Base-by-base conservation (phyloP, 495 filamentous ascomycete species). In the Clohesyomyces aquaticus region DNA sequence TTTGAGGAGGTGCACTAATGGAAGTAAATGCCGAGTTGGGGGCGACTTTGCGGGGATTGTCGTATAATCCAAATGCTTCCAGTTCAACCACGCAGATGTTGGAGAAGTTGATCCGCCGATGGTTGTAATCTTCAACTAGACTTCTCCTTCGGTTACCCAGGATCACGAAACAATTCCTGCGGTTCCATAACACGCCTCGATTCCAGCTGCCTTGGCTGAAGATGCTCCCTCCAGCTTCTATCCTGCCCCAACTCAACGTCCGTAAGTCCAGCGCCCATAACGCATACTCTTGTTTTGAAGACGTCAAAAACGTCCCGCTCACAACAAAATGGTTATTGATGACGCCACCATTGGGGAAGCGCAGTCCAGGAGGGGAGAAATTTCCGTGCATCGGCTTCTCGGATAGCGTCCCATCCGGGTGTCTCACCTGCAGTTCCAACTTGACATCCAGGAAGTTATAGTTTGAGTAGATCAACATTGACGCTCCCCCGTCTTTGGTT, bases 401-500 rank as follows among this genome's bases (percentile, higher is more conserved):
- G 3, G 84, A 81, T 64, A 98, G 77, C 9, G 87, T 87, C 47
- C 95, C 94, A 74, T 98, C 93, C 26, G 89, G 84, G 14, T 86
- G 73, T 55, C 94, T 85, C 46, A 98, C 83, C 71, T 98, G 95
- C 28, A 98, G 80, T 73, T 98, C 94, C 21, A 98, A 76, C 71
- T 96, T 98, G 63, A 98, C 94, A 64, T 98, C 92, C 38, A 98
- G 74, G 73, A 98, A 98, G 74, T 98, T 98, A 74, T 98, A 98
- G 71, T 98, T 98, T 42, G 94, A 98, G 74, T 98, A 98, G 28
- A 98, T 95, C 54, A 98, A 81, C 91, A 97, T 96, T 3, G 91
- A 90, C 14, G 87, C 88, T 27, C 83, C 85, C 2, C 87, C 82
- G 32, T 89, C 83, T 65, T 64, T 47, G 46, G 65, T 48, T 45